Evolutionary conservation across 2,329 filamentous ascomycete genomes (phyloP), one percentile per base, ranked within the genome.

Genomic region (Gaeumannomyces tritici): DNA sequence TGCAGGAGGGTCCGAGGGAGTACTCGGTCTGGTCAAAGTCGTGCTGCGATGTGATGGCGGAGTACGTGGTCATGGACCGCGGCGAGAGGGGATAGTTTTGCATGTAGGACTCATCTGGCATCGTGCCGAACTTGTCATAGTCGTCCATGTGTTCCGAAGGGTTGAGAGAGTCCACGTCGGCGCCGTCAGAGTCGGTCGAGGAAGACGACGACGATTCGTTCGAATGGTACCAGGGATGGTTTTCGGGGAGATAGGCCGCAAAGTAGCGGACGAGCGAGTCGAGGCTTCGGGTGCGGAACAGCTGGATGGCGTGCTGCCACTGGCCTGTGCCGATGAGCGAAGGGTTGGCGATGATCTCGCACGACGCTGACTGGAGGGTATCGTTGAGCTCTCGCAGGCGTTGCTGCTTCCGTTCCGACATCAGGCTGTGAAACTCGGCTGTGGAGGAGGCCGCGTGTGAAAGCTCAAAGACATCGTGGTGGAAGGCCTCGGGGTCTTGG

Each of bases 201-300:
- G 59, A 61, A 21, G 59, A 61, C 11, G 59, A 42, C 28, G 78
- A 76, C 35, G 68, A 69, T 42, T 70, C 59, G 51, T 67, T 57
- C 27, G 68, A 64, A 55, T 70, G 71, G 62, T 79, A 74, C 72
- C 77, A 80, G 2, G 76, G 70, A 63, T 82, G 80, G 64, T 79
- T 74, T 13, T 78, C 73, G 29, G 83, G 82, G 9, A 86, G 78
- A 65, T 85, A 85, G 59, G 81, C 85, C 26, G 81, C 76, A 70
- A 84, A 86, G 69, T 83, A 85, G 65, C 82, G 77, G 65, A 86
- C 80, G 64, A 86, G 80, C 24, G 83, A 85, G 70, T 86, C 83
- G 62, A 84, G 79, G 2, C 82, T 84, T 67, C 76, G 80, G 12
- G 82, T 83, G 18, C 83, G 80, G 69, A 86, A 85, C 62, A 85